Evolutionary conservation across 2,329 filamentous ascomycete species (phyloP).

Genomic region (Phaeomoniella chlamydospora): DNA sequence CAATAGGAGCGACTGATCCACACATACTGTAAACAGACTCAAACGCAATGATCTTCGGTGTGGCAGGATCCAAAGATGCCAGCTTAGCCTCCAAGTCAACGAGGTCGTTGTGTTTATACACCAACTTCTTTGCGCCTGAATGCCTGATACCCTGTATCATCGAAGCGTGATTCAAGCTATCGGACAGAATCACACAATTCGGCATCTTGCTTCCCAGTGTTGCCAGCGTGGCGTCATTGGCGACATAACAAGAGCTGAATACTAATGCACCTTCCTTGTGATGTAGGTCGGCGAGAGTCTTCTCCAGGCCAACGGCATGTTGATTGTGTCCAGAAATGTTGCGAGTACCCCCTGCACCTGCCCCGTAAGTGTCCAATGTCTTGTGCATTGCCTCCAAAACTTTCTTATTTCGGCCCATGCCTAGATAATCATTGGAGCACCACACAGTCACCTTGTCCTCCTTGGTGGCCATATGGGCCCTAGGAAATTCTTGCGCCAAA

Average conservation of each 20-base stretch:
- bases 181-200: conserved; percentile 92
- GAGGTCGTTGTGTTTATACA: conserved; percentile 98
- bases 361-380: conserved; percentile 86
- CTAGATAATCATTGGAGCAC: conserved; percentile 98
- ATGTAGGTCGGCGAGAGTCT: conserved; percentile 71
- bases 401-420: conserved; percentile 83
- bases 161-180: conserved; percentile 92
- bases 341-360: conserved; percentile 85
- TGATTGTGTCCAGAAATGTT: conserved; percentile 98
- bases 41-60: conserved; percentile 96
- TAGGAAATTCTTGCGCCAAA: conserved; percentile 87
- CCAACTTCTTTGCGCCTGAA: conserved; percentile 90
- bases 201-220: conserved; percentile 95
- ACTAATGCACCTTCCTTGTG: conserved; percentile 85
- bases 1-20: conserved; percentile 89
- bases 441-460: conserved; percentile 89
- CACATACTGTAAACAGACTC: conserved; percentile 99
- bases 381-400: conserved; percentile 89
- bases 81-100: conserved; percentile 84
- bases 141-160: conserved; percentile 99
- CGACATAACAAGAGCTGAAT: conserved; percentile 96
- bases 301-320: conserved; percentile 77
- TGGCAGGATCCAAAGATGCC: conserved; percentile 66
- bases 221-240: conserved; percentile 91
- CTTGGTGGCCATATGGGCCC: conserved; percentile 72